Percentiles rank a stretch among this genome's conserved stretches.
These are phyloP conservation scores for Teratosphaeria gauchensis DNA, from an alignment of 2,329 filamentous ascomycete species.

Conservation along the genomic window DNA sequence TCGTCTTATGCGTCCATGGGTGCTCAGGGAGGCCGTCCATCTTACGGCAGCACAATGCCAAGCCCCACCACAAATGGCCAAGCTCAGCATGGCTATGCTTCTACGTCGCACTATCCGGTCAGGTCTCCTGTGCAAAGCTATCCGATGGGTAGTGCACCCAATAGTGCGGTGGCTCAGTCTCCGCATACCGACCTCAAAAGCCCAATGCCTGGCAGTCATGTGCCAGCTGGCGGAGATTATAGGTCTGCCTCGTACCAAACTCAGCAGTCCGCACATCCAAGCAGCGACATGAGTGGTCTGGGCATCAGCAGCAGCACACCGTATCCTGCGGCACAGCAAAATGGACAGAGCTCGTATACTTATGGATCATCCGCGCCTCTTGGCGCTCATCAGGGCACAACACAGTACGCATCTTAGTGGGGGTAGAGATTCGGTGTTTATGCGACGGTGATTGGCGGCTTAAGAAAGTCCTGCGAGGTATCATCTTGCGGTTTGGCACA, in stretches of 20 bases:
- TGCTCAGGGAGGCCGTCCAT: slow-evolving; percentile 12
- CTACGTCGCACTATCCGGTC: slow-evolving; percentile 18
- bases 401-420: slow-evolving; percentile 3
- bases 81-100: slow-evolving; percentile 17
- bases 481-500: not conserved
- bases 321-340: slow-evolving; percentile 16
- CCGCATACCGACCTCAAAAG: slow-evolving; percentile 20
- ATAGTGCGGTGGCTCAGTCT: slow-evolving; percentile 19
- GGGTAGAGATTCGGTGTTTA: not conserved
- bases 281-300: slow-evolving; percentile 21
- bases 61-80: slow-evolving; percentile 20
- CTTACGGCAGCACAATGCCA: slow-evolving; percentile 15
- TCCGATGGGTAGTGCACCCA: slow-evolving; percentile 18
- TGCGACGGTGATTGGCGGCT: not conserved
- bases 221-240: not conserved
- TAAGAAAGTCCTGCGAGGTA: not conserved
- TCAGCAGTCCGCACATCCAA: slow-evolving; percentile 11
- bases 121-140: slow-evolving; percentile 22
- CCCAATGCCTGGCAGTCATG: slow-evolving; percentile 12
- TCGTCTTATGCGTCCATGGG: slow-evolving; percentile 18
- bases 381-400: not conserved
- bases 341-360: slow-evolving; percentile 12
- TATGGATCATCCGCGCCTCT: slow-evolving; percentile 12
- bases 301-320: slow-evolving; percentile 18
- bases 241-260: slow-evolving; percentile 5